Evolutionary conservation across 306 rosid species (phyloP), one percentile per base, ranked within the genome.

Genomic region (Oemleria cerasiformis): DNA sequence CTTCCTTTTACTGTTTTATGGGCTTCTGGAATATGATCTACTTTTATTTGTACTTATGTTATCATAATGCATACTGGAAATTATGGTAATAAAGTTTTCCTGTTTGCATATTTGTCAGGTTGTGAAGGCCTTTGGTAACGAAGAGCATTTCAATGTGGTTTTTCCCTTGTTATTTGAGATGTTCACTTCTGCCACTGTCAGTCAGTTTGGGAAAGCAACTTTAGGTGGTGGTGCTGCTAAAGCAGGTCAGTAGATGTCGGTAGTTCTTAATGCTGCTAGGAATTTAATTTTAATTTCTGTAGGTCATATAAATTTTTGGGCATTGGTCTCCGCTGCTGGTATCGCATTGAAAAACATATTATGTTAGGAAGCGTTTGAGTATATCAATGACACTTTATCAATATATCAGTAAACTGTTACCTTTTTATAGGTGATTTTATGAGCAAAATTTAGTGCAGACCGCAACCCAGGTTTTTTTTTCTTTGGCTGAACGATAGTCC

Each of bases 121-220:
- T 81, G 70, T 94, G 73, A 84, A 86, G 81, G 88, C 96, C 78
- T 94, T 94, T 74, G 94, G 91, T 68, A 73, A 85, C 76, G 89
- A 96, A 57, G 94, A 89, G 59, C 89, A 87, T 84, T 94, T 94
- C 70, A 84, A 69, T 67, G 75, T 82, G 78, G 87, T 84, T 40
- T 83, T 86, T 77, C 97, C 94, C 16, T 67, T 85, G 84, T 73
- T 94, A 85, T 80, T 80, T 70, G 92, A 91, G 64, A 74, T 85
- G 72, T 78, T 81, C 82, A 83, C 81, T 73, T 70, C 86, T 23
- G 87, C 72, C 30, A 70, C 83, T 72, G 14, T 49, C 39, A 12
- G 8, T 34, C 85, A 79, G 70, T 76, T 91, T 20, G 81, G 75
- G 76, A 85, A 81, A 81, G 63, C 84, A 83, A 77, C 86, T 78